Evolutionary conservation across 1,284 basidiomycete genomes (phyloP), one percentile per base, ranked within the genome.

Genomic region (Leccinum fallax): DNA sequence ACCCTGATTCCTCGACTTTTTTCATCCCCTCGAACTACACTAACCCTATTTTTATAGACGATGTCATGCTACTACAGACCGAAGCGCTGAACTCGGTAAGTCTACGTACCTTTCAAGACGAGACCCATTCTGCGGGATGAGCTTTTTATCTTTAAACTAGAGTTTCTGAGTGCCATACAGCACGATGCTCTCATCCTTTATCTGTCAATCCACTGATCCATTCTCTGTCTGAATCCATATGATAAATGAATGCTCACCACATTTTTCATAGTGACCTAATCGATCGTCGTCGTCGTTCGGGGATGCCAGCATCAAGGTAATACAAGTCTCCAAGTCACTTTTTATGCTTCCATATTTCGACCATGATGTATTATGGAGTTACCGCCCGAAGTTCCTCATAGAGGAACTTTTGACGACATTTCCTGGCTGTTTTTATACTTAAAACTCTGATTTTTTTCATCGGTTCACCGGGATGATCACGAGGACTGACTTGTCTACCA

Each of bases 71-170:
- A 46, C n/a, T 46, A 5, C 38, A 19, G 19, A 10, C 19, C 19
- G 2, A 19, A 46, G 43, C 43, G 10, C 7, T 28, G 5, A 2
- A 32, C 15, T 6, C 28, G 43, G 71, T 73, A 11, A 61, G 67
- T 70, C 16, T 9, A 36, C 24, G 15, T 5, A 8, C 43, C 54
- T 59, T 67, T 28, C 24, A 8, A 46, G 36, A 58, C 51, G 46
- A 48, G 58, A 43, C 64, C 66, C 13, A 60, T 67, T 71, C 65
- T 63, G 61, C 67, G 70, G 73, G 86, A 89, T 89, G 89, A 90
- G 76, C 28, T 66, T 70, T 79, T 55, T 46, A 63, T 73, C 77
- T 88, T 89, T 89, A 92, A 92, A 92, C 89, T 92, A 92, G 89
- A 91, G 89, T 92, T 87, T 90, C 80, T 91, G 89, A 92, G 89